Evolutionary conservation across 2,329 filamentous ascomycete species (phyloP), one percentile per base, ranked within the genome.

Genomic region (Teratosphaeria zuluensis): DNA sequence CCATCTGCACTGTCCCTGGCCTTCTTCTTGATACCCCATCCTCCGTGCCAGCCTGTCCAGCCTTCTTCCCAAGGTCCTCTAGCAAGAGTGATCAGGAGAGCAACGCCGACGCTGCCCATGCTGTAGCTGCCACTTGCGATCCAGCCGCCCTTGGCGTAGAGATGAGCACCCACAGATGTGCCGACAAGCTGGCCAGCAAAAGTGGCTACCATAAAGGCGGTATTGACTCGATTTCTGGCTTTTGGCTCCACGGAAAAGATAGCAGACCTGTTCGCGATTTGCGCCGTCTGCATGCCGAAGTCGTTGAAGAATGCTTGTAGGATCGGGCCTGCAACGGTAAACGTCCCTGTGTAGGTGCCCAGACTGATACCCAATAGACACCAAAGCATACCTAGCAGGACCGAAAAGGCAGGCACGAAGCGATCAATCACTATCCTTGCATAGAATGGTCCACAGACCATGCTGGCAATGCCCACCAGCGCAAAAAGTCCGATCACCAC

Each of bases 121-220:
- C 80, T 83, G 35, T 79, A 76, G 65, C 81, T 81, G 0, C 82
- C 83, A 61, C 78, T 81, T 14, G 74, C 74, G 2, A 79, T 73
- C 84, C 84, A 86, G 0, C 83, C 83, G 0, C 76, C 78, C 4
- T 71, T 61, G 5, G 80, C 80, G 67, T 82, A 86, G 12, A 85
- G 70, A 52, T 77, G 74, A 61, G 81, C 83, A 0, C 81, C 81
- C 0, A 73, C 76, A 9, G 75, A 72, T 1, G 79, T 81, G 0
- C 89, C 89, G 1, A 85, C 85, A 53, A 94, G 68, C 75, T 94
- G 89, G 0, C 89, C 89, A 31, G 81, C 84, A 66, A 92, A 92
- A 0, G 83, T 84, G 7, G 81, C 79, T 0, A 91, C 80, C 89
- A 92, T 94, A 67, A 90, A 94, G 1, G 85, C 87, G 0, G 89